These are phyloP conservation scores for Solanum medicagineum DNA, from an alignment of 257 asterid genomes.

Conservation along the genomic window DNA sequence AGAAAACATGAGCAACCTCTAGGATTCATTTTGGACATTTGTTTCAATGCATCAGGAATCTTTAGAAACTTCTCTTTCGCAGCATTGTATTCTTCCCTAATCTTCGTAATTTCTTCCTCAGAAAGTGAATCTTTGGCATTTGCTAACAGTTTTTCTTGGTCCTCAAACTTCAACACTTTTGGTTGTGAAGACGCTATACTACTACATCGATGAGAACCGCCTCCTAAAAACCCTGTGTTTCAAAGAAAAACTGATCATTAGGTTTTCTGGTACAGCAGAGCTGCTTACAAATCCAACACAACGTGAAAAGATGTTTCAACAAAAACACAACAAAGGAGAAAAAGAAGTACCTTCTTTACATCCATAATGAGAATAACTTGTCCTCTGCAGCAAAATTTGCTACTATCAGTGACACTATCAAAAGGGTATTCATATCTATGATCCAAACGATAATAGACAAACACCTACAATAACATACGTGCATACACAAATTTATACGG, in stretches of 20 bases:
- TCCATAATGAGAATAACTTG: conserved; percentile 19
- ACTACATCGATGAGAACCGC: conserved; percentile 21
- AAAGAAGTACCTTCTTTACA: conserved; percentile 28
- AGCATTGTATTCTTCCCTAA: conserved; percentile 43
- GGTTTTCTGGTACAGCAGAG: neutral
- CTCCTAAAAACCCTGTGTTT: conserved; percentile 9
- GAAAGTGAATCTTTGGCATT: conserved; percentile 3
- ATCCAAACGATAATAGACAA: neutral
- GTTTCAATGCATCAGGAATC: conserved; percentile 56
- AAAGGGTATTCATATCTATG: neutral
- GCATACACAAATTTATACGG: neutral
- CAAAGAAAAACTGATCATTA: neutral
- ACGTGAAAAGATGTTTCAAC: neutral
- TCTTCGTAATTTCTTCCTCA: conserved; percentile 45
- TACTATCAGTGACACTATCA: neutral
- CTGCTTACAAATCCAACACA: neutral
- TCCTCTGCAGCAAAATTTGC: conserved; percentile 26
- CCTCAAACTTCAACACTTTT: conserved; percentile 26
- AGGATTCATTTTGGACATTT: conserved; percentile 78
- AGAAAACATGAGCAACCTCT: conserved; percentile 32
- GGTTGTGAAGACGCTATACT: conserved; percentile 23
- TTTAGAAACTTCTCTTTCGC: conserved; percentile 60
- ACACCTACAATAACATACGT: neutral
- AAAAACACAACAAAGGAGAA: neutral
- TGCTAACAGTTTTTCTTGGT: conserved; percentile 14